These are phyloP conservation scores for Mortierella sp. DNA, from an alignment of 371 early-diverging fungal species.

Conservation along the genomic window DNA sequence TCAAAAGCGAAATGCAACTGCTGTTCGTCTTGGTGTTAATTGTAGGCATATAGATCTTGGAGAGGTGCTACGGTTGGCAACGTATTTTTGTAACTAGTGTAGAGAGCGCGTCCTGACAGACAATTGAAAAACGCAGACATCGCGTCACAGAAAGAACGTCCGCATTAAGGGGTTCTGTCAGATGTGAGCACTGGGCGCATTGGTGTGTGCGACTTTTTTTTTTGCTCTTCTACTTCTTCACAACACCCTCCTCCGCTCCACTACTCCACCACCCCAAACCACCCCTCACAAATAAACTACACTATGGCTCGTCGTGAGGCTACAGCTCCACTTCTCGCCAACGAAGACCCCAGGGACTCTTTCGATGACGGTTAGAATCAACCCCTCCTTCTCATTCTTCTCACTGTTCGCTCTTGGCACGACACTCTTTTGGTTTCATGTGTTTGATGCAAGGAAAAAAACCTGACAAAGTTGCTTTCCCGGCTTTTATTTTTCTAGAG, in stretches of 20 bases:
- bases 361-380: slow-evolving; percentile 26
- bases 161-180: too few relatives aligned
- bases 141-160: too few relatives aligned
- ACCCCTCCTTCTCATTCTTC: background rate
- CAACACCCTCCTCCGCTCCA: too few relatives aligned
- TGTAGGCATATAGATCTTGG: too few relatives aligned
- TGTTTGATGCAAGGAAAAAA: background rate
- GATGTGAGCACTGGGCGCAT: too few relatives aligned
- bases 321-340: slow-evolving; percentile 36
- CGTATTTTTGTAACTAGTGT: too few relatives aligned
- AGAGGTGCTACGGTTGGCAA: too few relatives aligned
- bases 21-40: too few relatives aligned
- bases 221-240: background rate
- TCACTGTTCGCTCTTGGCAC: background rate
- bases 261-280: background rate
- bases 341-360: slow-evolving; percentile 31
- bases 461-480: background rate
- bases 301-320: slow-evolving; percentile 22
- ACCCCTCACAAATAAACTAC: background rate
- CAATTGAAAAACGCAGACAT: too few relatives aligned
- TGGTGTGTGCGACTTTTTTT: background rate
- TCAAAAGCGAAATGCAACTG: too few relatives aligned
- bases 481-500: background rate
- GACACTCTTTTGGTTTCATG: too few relatives aligned
- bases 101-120: too few relatives aligned